Evolutionary conservation across 73 alveolate genomes (phyloP), one percentile per base, ranked within the genome.

Genomic region (Blepharisma stoltei): DNA sequence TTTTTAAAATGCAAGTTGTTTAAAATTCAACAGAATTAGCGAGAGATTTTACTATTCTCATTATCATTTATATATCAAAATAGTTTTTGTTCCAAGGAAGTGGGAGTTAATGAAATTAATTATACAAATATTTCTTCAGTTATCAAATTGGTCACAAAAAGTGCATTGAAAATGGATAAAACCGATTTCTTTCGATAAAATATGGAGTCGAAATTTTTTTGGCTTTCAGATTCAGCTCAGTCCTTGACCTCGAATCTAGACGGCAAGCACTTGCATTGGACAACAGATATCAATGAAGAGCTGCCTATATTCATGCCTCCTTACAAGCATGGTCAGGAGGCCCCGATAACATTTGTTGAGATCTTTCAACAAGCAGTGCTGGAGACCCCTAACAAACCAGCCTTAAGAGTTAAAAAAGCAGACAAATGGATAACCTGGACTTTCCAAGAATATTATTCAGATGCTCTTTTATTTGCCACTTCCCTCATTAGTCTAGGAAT

Each of bases 401-500:
- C 90, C 25, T 45, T 81, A 48, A 75, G 83, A 67, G 90, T 69
- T 3, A 86, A 85, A 78, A 86, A 87, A 21, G 68, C 76, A 27
- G 76, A 66, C 25, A 55, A 85, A 46, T 88, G 86, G 76, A 48
- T 41, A 25, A 53, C 88, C 11, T 82, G 76, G 67, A 84, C 93
- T 23, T 88, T 87, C 86, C 47, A 81, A 45, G 67, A 88, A 54
- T 81, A 70, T 54, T 81, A 71, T 71, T 84, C 82, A 46, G 82
- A 69, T 7, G 32, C 83, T 7, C 37, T 70, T 44, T 66, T 25
- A 18, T 85, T 90, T 49, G 97, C 95, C 27, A 84, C 84, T 60
- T 75, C 90, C 9, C 67, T 90, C 46, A 81, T 83, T 21, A 75
- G 83, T 20, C 55, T 87, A 11, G 93, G 93, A 20, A 70, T 88